Evolutionary conservation across 2,329 filamentous ascomycete genomes (phyloP), one percentile per base, ranked within the genome.

Genomic region (Penicillium glabrum): DNA sequence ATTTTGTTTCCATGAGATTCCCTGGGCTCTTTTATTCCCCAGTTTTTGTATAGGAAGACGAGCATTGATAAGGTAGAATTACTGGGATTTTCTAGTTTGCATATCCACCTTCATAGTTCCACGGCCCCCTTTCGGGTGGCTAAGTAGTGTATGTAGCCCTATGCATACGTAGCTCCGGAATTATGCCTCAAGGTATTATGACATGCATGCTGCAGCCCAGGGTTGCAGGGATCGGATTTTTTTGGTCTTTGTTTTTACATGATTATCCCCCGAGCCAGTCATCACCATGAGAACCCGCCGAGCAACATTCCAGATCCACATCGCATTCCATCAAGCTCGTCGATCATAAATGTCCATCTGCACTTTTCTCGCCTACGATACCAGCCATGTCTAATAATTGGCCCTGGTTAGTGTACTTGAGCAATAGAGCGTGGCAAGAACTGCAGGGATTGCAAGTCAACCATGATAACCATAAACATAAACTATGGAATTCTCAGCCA

Each of bases 271-370:
- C 39, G 31, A 43, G 43, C 63, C 61, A 50, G 43, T 63, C 59
- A 63, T 60, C 57, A 55, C 57, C 55, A 60, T 57, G 56, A 59
- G 58, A 64, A 63, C 56, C 55, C 56, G 57, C 64, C 57, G 61
- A 52, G 26, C 39, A 41, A 54, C 63, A 65, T 65, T 63, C 63
- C 54, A 13, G 14, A 31, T 33, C 31, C 45, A 49, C 46, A 48
- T 39, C 21, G 45, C 61, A 65, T 66, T 62, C 64, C 53, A 44
- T 27, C 6, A 23, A 61, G 37, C 29, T 24, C 51, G 58, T 53
- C 59, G 46, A 61, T 54, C 56, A 52, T 48, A n/a, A 24, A 11
- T 26, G 19, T 35, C 29, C 35, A 10, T 16, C 23, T 41, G 39
- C 19, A 21, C 10, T 35, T 9, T 35, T 37, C 3, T 48, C 31